Conservation (phyloP, 352 stramenopile species). For the Phytophthora litchii region DNA sequence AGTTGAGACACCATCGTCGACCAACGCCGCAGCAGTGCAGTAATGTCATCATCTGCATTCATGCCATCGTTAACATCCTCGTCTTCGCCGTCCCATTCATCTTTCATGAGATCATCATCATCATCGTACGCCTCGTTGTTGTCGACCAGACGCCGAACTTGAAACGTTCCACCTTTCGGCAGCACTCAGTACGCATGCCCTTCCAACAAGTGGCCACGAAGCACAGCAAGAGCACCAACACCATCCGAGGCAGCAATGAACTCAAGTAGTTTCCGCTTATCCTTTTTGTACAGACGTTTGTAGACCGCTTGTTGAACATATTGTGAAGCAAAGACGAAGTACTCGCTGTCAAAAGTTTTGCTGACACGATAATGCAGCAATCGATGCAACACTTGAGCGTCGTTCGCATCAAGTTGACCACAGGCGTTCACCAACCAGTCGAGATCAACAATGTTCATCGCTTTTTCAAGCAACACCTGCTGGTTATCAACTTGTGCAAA, state of each 20-base stretch:
- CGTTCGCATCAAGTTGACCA: conserved; percentile 9
- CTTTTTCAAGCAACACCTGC: neutral
- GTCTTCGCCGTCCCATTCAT: neutral
- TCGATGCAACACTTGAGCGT: conserved; percentile 6
- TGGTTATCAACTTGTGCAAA: too few relatives aligned
- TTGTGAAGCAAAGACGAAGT: neutral
- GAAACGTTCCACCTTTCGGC: conserved; percentile 1
- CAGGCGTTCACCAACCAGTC: conserved; percentile 12
- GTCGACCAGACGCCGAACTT: neutral
- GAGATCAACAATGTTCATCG: conserved; percentile 11
- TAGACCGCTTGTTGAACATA: conserved; percentile 1
- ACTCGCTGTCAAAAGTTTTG: too few relatives aligned
- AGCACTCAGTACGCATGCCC: neutral
- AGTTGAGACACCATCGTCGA: neutral
- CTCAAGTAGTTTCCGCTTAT: neutral
- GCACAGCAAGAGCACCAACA: conserved; percentile 2
- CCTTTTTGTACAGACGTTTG: neutral
- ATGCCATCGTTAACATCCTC: neutral
- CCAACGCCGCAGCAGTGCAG: neutral
- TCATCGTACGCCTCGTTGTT: neutral
- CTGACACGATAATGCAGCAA: conserved; percentile 21
- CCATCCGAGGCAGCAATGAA: neutral
- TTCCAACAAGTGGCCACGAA: conserved; percentile 3
- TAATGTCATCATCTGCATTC: neutral
- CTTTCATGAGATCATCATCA: neutral